These are phyloP conservation scores for Chaetoceros tenuissimus DNA, from an alignment of 108 stramenopile species.

Conservation along the genomic window DNA sequence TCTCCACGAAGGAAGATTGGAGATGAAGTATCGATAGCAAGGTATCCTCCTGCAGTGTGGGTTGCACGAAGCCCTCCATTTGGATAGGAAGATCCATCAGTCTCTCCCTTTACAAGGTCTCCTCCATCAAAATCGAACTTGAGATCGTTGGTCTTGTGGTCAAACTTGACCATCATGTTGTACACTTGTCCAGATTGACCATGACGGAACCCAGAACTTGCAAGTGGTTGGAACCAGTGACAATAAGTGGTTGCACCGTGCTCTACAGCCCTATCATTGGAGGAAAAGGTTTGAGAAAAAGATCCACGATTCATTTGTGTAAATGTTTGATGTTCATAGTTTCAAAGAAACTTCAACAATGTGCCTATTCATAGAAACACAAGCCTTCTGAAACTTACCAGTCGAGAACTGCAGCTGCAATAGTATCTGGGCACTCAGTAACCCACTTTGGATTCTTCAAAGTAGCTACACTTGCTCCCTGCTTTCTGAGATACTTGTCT, in stretches of 20 bases:
- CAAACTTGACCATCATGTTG: constrained; percentile 91
- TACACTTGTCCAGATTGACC: constrained; percentile 90
- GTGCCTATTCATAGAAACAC: neutral
- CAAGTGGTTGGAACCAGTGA: constrained; percentile 96
- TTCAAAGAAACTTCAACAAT: neutral
- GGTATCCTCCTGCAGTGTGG: constrained; percentile 87
- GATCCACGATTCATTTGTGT: neutral
- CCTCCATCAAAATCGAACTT: constrained; percentile 90
- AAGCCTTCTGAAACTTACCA: constrained; percentile 84
- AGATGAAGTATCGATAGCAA: constrained; percentile 82
- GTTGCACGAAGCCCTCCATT: constrained; percentile 94
- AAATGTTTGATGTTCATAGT: no score
- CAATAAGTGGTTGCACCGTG: constrained; percentile 90
- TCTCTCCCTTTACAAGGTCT: constrained; percentile 86
- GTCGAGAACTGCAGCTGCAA: constrained; percentile 84
- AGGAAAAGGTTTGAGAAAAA: constrained; percentile 5
- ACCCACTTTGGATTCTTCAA: constrained; percentile 79
- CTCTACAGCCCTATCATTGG: constrained; percentile 82
- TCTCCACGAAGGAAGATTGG: constrained; percentile 90
- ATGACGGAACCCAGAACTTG: constrained; percentile 81
- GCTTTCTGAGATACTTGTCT: constrained; percentile 83
- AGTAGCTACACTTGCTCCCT: constrained; percentile 59
- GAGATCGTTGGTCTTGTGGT: constrained; percentile 57
- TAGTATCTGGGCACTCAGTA: constrained; percentile 63
- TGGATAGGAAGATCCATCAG: constrained; percentile 94